Base-by-base conservation (phyloP, 2,329 filamentous ascomycete species). In the Orbilia blumenaviensis region DNA sequence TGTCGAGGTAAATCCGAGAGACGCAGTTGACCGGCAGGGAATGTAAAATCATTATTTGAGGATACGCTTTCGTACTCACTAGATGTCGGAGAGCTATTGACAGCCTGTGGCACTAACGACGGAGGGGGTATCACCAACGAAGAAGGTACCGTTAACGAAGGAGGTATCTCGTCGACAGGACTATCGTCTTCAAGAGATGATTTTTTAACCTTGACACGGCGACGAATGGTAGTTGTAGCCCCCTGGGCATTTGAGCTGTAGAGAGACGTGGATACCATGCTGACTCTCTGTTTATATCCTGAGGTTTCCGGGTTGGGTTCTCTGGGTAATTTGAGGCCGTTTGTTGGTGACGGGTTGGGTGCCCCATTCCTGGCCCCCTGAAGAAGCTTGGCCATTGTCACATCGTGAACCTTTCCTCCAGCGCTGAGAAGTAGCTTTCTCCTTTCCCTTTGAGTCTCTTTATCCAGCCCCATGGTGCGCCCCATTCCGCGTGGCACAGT, bases 11-110 rank as follows among this genome's bases (percentile, higher is more conserved):
- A 32, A 16, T 66, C 50, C 2, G 18, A 12, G 14, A 73, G 60
- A 3, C 58, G 48, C n/a, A 73, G 36, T 7, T 48, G 16, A 10
- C 68, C 68, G 3, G 68, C 60, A 14, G 68, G 68, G 29, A 58
- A 60, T 12, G 60, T 64, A 3, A 41, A 58, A 14, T 64, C 68
- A 16, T 41, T 14, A 23, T 29, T 34, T 10, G 60, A 50, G 2
- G 50, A 60, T 18, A 38, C n/a, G 32, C 46, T 48, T 32, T 73
- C 68, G 25, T 64, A 73, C 21, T 32, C 18, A 29, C 56, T 71
- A 8, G 66, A 71, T 12, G 48, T 42, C 16, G 44, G 32, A 7
- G 52, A 41, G 6, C 8, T 42, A 12, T n/a, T n/a, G 3, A 14
- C 23, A 8, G 4, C 9, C 4, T 52, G 18, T 21, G 4, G 7